Conservation (phyloP, 768 basidiomycete species). For the Trametes cubensis region DNA sequence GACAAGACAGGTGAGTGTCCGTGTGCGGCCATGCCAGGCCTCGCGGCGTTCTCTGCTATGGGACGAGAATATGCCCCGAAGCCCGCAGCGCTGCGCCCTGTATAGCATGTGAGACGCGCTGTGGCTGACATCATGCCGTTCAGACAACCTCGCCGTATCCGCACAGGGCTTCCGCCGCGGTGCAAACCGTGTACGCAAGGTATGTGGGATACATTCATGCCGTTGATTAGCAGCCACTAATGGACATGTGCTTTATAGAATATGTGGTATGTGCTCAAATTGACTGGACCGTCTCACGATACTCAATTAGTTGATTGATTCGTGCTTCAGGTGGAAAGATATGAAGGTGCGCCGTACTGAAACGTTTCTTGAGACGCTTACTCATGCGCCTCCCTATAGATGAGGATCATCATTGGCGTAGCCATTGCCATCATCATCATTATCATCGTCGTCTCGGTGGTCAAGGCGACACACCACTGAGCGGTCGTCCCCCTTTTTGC, state of each 20-base stretch:
- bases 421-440: conserved; percentile 89
- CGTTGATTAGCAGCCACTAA: neutral
- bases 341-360: conserved; percentile 71
- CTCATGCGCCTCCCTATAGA: conserved; percentile 47
- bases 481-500: conserved; percentile 1
- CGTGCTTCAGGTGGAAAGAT: conserved; percentile 82
- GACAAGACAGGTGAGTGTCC: conserved; percentile 90
- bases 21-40: neutral
- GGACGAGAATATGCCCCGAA: too few relatives aligned
- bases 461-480: conserved; percentile 68
- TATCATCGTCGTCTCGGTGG: conserved; percentile 94
- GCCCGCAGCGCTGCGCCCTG: conserved; percentile 2
- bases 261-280: conserved; percentile 67
- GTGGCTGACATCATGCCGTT: conserved; percentile 4
- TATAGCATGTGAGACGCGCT: conserved; percentile 2
- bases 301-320: neutral
- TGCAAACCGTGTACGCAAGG: conserved; percentile 97
- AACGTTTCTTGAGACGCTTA: conserved; percentile 13
- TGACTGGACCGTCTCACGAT: neutral
- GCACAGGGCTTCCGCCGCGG: conserved; percentile 99
- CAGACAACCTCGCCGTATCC: conserved; percentile 95
- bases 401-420: conserved; percentile 94
- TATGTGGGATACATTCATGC: conserved; percentile 40
- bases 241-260: conserved; percentile 50
- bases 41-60: too few relatives aligned